Percentiles rank a stretch among this genome's conserved stretches.
Conservation (phyloP, 371 early-diverging fungal genomes). For the Rozella allomycis region DNA sequence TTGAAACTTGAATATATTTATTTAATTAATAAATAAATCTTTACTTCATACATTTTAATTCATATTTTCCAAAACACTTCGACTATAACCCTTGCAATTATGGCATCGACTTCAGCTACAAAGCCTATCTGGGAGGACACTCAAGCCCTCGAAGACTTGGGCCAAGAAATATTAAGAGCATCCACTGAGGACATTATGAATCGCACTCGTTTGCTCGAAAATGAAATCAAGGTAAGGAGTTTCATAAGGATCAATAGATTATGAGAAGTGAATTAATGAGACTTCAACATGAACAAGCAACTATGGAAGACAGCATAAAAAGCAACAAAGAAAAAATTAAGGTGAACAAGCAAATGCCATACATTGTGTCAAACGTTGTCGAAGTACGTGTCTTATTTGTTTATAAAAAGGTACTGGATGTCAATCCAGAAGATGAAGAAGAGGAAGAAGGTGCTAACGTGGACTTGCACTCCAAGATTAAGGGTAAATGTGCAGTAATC, state of each 20-base stretch:
- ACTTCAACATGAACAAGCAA: conserved; percentile 64
- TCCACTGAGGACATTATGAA: conserved; percentile 75
- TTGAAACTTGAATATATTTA: too few relatives aligned
- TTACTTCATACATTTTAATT: too few relatives aligned
- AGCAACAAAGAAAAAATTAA: conserved; percentile 98
- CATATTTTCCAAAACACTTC: too few relatives aligned
- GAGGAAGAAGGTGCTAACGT: conserved; percentile 85
- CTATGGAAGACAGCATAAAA: conserved; percentile 80
- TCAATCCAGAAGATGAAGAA: conserved; percentile 58
- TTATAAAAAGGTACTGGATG: conserved; percentile 50
- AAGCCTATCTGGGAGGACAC: too few relatives aligned
- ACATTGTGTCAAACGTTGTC: conserved; percentile 95
- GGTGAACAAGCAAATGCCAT: conserved; percentile 95
- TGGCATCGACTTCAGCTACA: too few relatives aligned
- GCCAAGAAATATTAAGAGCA: conserved; percentile 66
- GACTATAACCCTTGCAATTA: too few relatives aligned
- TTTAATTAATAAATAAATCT: too few relatives aligned
- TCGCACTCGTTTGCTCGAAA: conserved; percentile 76
- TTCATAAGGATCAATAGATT: conserved; percentile 22
- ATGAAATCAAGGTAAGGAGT: conserved; percentile 71
- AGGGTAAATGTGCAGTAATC: conserved; percentile 94
- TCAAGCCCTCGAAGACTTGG: conserved; percentile 59
- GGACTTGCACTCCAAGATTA: conserved; percentile 70
- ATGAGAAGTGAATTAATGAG: conserved; percentile 75
- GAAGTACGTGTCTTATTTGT: conserved; percentile 41